These are phyloP conservation scores for Pichia cabralensis DNA, from an alignment of 805 yeast species.

Conservation along the genomic window DNA sequence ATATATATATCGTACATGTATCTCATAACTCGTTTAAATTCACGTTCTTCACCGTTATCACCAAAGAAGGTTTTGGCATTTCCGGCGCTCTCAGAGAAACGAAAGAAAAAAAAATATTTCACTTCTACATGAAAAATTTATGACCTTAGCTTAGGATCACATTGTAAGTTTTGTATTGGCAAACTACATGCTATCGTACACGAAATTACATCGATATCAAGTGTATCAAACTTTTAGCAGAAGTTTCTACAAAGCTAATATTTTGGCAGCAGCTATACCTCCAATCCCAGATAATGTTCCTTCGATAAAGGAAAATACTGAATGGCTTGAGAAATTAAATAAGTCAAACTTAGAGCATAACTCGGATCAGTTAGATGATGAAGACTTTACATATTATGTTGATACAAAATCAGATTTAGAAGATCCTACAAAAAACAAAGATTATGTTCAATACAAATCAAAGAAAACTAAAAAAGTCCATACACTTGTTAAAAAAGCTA, in stretches of 20 bases:
- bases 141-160: too few species aligned
- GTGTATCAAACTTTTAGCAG: too few species aligned
- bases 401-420: constrained; percentile 14
- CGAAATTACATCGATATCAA: too few species aligned
- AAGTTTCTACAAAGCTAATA: too few species aligned
- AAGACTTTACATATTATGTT: constrained; percentile 15
- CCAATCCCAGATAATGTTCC: constrained; percentile 29
- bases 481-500: constrained; percentile 12
- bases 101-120: too few species aligned
- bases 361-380: background rate
- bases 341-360: background rate
- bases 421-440: constrained; percentile 12
- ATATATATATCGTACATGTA: background rate
- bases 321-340: constrained; percentile 21
- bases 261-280: background rate
- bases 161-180: too few species aligned
- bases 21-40: too few species aligned
- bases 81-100: too few species aligned
- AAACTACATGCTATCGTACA: too few species aligned
- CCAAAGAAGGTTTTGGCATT: too few species aligned
- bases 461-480: constrained; percentile 7
- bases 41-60: too few species aligned
- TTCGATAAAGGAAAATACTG: constrained; percentile 22
- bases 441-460: constrained; percentile 8
- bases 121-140: too few species aligned